Percentiles rank a stretch among this genome's conserved stretches.
phyloP scores from a whole-genome alignment of 2,329 filamentous ascomycete genomes.

The Colletotrichum phormii region DNA sequence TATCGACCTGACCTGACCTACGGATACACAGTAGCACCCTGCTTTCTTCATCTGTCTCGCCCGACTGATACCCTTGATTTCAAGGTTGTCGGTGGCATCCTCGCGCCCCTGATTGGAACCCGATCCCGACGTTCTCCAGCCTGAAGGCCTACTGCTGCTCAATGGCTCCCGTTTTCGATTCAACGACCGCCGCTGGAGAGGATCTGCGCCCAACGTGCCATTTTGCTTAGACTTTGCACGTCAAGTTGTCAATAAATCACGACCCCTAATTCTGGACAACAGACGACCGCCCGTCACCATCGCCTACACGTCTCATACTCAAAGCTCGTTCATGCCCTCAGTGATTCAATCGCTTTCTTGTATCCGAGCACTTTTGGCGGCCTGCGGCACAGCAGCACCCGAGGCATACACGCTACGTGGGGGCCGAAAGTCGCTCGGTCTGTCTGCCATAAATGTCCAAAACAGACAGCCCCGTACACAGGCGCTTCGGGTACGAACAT shows the following conservation, averaged over 20 bases:
- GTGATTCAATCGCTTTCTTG: not conserved
- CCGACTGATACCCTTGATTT: not conserved
- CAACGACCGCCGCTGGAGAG: constrained; percentile 1
- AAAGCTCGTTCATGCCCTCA: not conserved
- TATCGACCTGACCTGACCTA: not conserved
- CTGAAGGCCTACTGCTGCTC: constrained; percentile 2
- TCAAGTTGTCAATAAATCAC: not conserved
- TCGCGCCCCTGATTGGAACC: not conserved
- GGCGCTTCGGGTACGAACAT: not conserved
- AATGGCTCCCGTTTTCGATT: not conserved
- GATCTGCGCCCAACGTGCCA: not conserved
- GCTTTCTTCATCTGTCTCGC: constrained; percentile 2
- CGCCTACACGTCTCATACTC: constrained; percentile 4
- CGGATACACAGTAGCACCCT: not conserved
- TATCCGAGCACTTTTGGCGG: constrained; percentile 11
- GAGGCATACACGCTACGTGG: constrained; percentile 11
- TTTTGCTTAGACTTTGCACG: constrained; percentile 17
- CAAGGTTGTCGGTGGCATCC: not conserved
- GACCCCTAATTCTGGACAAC: constrained; percentile 16
- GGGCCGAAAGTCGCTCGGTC: constrained; percentile 23
- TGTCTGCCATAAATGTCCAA: constrained; percentile 18
- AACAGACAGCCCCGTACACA: constrained; percentile 5
- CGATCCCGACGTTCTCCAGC: constrained; percentile 1
- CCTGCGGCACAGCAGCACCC: constrained; percentile 23
- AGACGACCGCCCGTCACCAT: constrained; percentile 12